phyloP scores from a whole-genome alignment of 2,329 filamentous ascomycete species.

The Fusarium longipes region DNA sequence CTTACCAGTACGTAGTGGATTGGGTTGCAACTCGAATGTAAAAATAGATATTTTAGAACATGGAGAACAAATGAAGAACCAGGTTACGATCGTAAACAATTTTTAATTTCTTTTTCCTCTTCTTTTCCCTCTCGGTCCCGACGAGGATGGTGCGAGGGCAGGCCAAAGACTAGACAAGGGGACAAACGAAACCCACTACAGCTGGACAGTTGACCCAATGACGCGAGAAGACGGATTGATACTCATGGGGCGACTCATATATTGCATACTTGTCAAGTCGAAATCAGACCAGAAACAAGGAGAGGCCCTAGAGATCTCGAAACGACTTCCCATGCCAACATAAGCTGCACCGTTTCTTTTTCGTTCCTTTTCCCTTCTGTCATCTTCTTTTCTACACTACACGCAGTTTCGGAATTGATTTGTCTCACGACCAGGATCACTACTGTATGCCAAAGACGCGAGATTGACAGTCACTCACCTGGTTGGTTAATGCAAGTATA shows the following conservation, averaged over 20 bases:
- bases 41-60: slow-evolving; percentile 21
- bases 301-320: slow-evolving; percentile 9
- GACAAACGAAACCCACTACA: slow-evolving; percentile 11
- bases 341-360: slow-evolving; percentile 8
- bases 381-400: slow-evolving; percentile 10
- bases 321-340: slow-evolving; percentile 5
- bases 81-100: background rate
- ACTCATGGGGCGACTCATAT: slow-evolving; percentile 19
- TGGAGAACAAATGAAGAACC: slow-evolving; percentile 15
- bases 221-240: slow-evolving; percentile 11
- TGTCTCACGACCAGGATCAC: background rate
- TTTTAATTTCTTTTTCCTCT: background rate
- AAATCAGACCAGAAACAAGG: slow-evolving; percentile 27
- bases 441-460: background rate
- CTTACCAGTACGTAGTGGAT: background rate
- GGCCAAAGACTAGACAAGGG: slow-evolving; percentile 17
- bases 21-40: background rate
- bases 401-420: background rate
- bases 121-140: background rate
- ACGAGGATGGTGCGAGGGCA: slow-evolving; percentile 11
- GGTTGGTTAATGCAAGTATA: background rate
- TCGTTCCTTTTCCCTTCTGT: slow-evolving; percentile 15
- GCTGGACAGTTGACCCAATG: background rate
- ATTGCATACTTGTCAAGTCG: slow-evolving; percentile 13
- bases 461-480: background rate